These are phyloP conservation scores for Ophiostoma himal-ulmi DNA, from an alignment of 2,329 filamentous ascomycete genomes.

Conservation along the genomic window DNA sequence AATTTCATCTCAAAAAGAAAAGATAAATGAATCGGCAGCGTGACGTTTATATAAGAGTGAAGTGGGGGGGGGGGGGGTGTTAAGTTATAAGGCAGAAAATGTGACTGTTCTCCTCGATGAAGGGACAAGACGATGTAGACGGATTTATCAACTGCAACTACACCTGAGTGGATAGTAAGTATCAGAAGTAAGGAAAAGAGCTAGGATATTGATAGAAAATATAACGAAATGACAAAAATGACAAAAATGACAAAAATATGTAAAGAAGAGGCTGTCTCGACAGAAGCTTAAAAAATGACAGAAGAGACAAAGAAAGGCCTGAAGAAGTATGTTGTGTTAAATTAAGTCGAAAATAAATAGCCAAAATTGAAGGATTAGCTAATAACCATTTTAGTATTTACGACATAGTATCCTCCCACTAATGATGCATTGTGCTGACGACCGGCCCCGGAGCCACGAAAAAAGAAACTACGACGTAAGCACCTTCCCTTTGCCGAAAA, in stretches of 20 bases:
- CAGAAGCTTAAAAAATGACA: background rate
- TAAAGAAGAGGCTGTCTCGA: background rate
- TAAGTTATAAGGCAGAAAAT: no score
- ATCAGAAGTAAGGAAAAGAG: background rate
- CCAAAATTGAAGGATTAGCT: background rate
- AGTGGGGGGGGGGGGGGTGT: no score
- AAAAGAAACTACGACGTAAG: conserved; percentile 3
- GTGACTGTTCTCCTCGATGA: background rate
- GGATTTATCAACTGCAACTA: background rate
- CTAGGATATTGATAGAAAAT: no score
- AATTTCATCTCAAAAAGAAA: background rate
- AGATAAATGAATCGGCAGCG: background rate
- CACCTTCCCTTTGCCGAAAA: conserved; percentile 12
- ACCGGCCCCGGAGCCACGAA: conserved; percentile 8
- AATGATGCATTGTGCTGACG: background rate
- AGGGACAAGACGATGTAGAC: background rate
- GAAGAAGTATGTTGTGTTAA: background rate
- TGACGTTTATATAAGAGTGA: background rate
- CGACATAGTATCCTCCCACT: background rate
- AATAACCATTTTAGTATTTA: background rate
- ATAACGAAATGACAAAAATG: background rate
- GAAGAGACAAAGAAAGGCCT: background rate
- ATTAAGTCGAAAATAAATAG: background rate
- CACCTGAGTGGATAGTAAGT: background rate
- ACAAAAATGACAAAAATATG: background rate